Base-by-base conservation (phyloP, 306 rosid genomes). In the Mimosa bimucronata region DNA sequence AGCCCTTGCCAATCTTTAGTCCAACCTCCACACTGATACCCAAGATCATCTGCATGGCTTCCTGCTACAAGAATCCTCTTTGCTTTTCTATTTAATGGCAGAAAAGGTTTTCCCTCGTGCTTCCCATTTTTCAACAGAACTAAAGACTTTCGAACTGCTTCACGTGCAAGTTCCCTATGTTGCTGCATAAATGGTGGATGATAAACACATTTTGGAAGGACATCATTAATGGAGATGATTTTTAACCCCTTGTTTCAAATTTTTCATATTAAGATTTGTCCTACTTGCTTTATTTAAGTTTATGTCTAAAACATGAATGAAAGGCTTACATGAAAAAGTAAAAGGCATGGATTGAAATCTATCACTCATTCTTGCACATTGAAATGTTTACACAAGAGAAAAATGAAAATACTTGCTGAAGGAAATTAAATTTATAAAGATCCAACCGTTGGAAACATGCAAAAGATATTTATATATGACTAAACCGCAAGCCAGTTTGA, bases 1-100 rank as follows among this genome's bases (percentile, higher is more conserved):
- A 66, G 5, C 50, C 97, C 98, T 78, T 71, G 37, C 94, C 90
- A 89, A 45, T 90, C 81, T 62, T 72, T 79, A 2, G 97, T 94
- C 97, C 97, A 91, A 66, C 98, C 97, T 67, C 98, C 97, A 69
- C 97, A 92, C 66, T 91, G 97, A 83, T 61, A 92, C 53, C 98
- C 97, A 53, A 94, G 91, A 89, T 94, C 77, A 83, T 92, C 93
- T 0, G 92, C 94, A 30, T 94, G 98, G 26, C 89, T 88, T 79
- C 97, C 97, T 9, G 88, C 31, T 29, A 91, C 91, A 75, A 91
- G 92, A 53, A 53, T 53, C 61, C 61, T 53, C 4, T 55, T 21
- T 11, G 28, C 61, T n/a, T 55, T 55, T 55, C 28, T 55, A 21
- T 55, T 55, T 53, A 53, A 53, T 13, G 61, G 61, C 19, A 55